Conservation (phyloP, 768 basidiomycete genomes). For the Russula griseocarnosa region DNA sequence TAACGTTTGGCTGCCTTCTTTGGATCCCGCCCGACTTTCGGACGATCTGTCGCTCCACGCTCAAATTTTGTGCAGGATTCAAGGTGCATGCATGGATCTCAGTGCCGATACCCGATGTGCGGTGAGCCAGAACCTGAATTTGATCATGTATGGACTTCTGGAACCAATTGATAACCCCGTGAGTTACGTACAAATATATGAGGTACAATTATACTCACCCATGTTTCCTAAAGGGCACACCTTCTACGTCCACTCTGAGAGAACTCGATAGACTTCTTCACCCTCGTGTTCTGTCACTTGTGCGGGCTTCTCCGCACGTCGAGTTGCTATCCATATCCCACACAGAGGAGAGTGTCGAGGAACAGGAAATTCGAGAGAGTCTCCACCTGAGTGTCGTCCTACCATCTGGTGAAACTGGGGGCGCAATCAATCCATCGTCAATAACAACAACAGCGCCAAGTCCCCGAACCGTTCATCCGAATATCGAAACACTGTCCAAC, state of each 20-base stretch:
- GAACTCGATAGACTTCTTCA: slow-evolving; percentile 63
- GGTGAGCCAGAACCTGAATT: slow-evolving; percentile 57
- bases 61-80: slow-evolving; percentile 45
- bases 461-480: not conserved
- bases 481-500: not conserved
- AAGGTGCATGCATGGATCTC: slow-evolving; percentile 46
- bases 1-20: slow-evolving; percentile 52
- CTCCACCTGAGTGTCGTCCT: slow-evolving; percentile 38
- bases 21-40: slow-evolving; percentile 53
- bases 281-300: slow-evolving; percentile 72
- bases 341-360: slow-evolving; percentile 62
- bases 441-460: not conserved
- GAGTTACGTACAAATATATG: slow-evolving; percentile 29
- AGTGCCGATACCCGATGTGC: slow-evolving; percentile 52
- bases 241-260: slow-evolving; percentile 18
- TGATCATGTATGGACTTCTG: slow-evolving; percentile 43
- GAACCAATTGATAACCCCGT: slow-evolving; percentile 31
- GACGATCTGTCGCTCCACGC: slow-evolving; percentile 48
- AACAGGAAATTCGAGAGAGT: slow-evolving; percentile 44
- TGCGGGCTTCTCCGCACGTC: slow-evolving; percentile 61
- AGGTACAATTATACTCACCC: slow-evolving; percentile 33
- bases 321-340: slow-evolving; percentile 59
- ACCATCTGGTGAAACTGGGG: not conserved
- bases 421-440: not conserved
- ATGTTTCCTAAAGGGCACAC: not conserved